phyloP scores from a whole-genome alignment of 192 early-diverging fungal genomes.

The Paraglomus brasilianum region DNA sequence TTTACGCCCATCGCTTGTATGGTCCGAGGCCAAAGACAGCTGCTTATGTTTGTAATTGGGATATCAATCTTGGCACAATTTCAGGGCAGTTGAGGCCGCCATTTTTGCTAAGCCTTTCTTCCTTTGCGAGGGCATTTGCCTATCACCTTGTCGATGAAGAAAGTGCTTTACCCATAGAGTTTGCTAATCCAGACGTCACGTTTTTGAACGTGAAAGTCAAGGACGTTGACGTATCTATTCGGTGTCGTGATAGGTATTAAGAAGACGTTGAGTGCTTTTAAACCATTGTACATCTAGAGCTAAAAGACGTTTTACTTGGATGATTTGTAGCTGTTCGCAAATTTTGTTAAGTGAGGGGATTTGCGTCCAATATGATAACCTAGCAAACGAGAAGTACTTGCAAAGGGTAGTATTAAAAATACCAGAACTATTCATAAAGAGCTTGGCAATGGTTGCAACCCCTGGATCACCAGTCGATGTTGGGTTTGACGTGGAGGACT shows the following conservation, averaged over 20 bases:
- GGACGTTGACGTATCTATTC: conserved; percentile 58
- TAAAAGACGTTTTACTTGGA: too few relatives aligned
- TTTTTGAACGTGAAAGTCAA: conserved; percentile 57
- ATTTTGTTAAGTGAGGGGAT: conserved; percentile 59
- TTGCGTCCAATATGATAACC: conserved; percentile 62
- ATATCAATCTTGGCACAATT: conserved; percentile 59
- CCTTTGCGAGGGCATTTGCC: conserved; percentile 56
- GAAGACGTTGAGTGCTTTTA: conserved; percentile 32
- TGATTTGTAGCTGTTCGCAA: conserved; percentile 37
- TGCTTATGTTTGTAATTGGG: conserved; percentile 71
- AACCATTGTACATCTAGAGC: not conserved
- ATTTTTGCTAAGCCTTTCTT: conserved; percentile 51
- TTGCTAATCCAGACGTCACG: conserved; percentile 58
- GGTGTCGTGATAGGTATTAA: conserved; percentile 46
- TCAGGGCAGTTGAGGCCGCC: conserved; percentile 64
- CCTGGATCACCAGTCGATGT: conserved; percentile 13
- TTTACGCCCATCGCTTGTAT: conserved; percentile 66
- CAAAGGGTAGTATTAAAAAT: conserved; percentile 56
- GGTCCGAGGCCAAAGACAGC: conserved; percentile 64
- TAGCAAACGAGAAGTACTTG: conserved; percentile 57
- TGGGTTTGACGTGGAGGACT: conserved; percentile 34
- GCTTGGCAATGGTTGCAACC: conserved; percentile 48
- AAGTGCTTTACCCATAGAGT: conserved; percentile 56
- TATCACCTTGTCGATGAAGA: conserved; percentile 70
- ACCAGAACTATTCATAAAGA: conserved; percentile 52